Conservation (phyloP, 140 eudicot genomes). For the Bidens hawaiensis region DNA sequence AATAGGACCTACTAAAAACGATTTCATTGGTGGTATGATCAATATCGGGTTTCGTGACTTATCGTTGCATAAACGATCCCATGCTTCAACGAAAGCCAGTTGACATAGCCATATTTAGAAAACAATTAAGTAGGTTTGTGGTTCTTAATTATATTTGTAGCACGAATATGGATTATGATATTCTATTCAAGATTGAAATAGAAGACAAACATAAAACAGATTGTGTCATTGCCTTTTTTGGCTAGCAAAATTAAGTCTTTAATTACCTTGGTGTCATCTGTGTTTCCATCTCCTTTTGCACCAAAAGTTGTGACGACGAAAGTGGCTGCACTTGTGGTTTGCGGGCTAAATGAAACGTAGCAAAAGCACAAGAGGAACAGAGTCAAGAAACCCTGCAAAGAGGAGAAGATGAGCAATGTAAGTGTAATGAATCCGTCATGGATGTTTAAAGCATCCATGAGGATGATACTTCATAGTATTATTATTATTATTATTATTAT, state of each 20-base stretch:
- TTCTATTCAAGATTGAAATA: no score
- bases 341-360: not conserved
- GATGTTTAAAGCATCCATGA: no score
- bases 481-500: no score
- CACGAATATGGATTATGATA: no score
- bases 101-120: not conserved
- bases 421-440: no score
- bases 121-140: not conserved
- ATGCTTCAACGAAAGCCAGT: slow-evolving; percentile 31
- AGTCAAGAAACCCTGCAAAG: not conserved
- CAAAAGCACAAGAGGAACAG: not conserved
- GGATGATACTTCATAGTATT: no score
- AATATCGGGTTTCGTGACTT: not conserved
- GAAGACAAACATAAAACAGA: no score
- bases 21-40: slow-evolving; percentile 23
- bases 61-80: slow-evolving; percentile 31
- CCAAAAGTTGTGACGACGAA: slow-evolving; percentile 13
- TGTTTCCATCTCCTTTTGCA: slow-evolving; percentile 20
- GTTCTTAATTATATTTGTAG: no score
- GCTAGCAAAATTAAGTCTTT: no score
- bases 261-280: slow-evolving; percentile 12
- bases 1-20: slow-evolving; percentile 19
- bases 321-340: not conserved
- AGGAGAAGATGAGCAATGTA: not conserved
- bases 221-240: no score